phyloP scores from a whole-genome alignment of 2,329 filamentous ascomycete species.

The Scortechinia acanthostroma region DNA sequence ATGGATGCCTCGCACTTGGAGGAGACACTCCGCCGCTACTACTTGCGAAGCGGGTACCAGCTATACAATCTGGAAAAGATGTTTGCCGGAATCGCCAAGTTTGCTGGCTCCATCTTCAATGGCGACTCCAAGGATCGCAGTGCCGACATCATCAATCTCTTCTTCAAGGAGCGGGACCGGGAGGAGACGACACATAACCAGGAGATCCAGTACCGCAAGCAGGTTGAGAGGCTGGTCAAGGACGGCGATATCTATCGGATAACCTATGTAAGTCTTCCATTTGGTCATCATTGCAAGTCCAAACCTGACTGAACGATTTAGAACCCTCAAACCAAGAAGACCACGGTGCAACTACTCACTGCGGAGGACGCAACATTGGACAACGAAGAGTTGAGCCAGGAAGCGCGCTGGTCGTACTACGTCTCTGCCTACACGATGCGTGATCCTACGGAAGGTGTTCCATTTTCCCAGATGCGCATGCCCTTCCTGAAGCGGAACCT shows the following conservation, averaged over 20 bases:
- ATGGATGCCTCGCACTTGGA: constrained; percentile 79
- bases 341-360: constrained; percentile 66
- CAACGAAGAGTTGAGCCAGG: constrained; percentile 77
- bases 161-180: constrained; percentile 72
- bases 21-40: constrained; percentile 84
- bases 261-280: constrained; percentile 73
- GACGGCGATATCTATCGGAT: constrained; percentile 88
- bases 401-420: constrained; percentile 88
- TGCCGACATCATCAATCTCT: constrained; percentile 80
- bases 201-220: constrained; percentile 84
- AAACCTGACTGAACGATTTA: constrained; percentile 30
- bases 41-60: constrained; percentile 84
- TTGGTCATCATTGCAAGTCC: constrained; percentile 36
- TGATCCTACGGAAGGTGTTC: constrained; percentile 78
- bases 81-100: constrained; percentile 72
- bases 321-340: constrained; percentile 56
- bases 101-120: constrained; percentile 76
- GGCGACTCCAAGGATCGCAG: constrained; percentile 89
- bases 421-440: constrained; percentile 84
- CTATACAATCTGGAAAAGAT: constrained; percentile 89
- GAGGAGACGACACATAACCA: constrained; percentile 83
- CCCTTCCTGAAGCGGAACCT: constrained; percentile 68
- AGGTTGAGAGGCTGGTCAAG: constrained; percentile 86
- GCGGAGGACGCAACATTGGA: constrained; percentile 73
- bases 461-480: constrained; percentile 56